A percentile compares a stretch with the other conserved stretches of the same genome.
Conservation (phyloP, 2,329 filamentous ascomycete genomes). For the Penicillium sp. region DNA sequence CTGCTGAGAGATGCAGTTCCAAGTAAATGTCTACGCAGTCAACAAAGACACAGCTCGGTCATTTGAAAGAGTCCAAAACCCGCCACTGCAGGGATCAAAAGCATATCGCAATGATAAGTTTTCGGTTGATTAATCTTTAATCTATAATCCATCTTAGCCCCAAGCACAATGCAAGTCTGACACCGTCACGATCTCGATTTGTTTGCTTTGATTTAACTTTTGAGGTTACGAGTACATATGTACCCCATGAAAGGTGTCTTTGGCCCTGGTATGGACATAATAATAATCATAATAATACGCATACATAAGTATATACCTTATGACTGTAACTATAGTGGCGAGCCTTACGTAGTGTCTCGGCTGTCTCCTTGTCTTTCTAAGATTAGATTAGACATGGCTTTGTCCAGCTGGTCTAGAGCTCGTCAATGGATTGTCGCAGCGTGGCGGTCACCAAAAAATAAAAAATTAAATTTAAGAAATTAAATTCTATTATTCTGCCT, state of each 20-base stretch:
- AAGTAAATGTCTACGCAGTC: background rate
- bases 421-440: background rate
- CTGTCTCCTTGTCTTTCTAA: background rate
- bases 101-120: background rate
- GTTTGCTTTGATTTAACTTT: background rate
- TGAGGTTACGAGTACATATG: background rate
- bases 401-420: background rate
- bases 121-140: background rate
- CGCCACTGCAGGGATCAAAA: slow-evolving; percentile 1
- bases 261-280: background rate
- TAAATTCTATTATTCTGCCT: background rate
- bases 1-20: background rate
- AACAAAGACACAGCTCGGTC: background rate
- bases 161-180: background rate
- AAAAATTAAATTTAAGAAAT: too few relatives aligned
- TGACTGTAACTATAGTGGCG: slow-evolving; percentile 3
- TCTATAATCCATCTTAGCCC: background rate
- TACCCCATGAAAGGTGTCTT: background rate
- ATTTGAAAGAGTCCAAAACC: background rate
- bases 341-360: slow-evolving; percentile 15
- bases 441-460: background rate
- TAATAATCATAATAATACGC: background rate
- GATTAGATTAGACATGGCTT: slow-evolving; percentile 6
- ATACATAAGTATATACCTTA: too few relatives aligned
- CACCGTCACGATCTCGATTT: background rate